A percentile compares a stretch with the other conserved stretches of the same genome.
phyloP scores from a whole-genome alignment of 2,329 filamentous ascomycete genomes.

The Neurospora sp. region DNA sequence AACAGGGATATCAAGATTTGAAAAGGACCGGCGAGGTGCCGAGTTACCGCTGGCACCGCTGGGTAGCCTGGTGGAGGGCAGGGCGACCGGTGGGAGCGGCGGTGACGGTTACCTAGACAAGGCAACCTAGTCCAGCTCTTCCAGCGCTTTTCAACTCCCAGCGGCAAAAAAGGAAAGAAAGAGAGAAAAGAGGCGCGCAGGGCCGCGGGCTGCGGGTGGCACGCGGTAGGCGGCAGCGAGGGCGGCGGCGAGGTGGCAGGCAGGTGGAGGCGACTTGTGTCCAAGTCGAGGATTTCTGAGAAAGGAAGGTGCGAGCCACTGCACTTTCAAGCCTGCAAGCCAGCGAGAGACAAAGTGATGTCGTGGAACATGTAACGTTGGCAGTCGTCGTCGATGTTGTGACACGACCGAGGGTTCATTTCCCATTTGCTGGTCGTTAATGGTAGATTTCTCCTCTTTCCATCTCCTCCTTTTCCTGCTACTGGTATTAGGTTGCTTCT shows the following conservation, averaged over 20 bases:
- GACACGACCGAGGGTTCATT: neutral
- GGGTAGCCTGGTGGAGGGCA: neutral
- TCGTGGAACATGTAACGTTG: neutral
- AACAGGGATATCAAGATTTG: neutral
- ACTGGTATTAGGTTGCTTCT: neutral
- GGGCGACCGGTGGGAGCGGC: neutral
- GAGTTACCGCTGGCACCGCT: neutral
- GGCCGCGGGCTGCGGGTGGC: neutral
- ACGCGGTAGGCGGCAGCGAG: neutral
- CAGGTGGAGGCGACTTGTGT: neutral
- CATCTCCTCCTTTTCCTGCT: neutral
- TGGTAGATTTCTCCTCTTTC: neutral
- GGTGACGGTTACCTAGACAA: neutral
- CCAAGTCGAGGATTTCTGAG: neutral
- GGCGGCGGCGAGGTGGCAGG: neutral
- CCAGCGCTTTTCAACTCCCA: neutral
- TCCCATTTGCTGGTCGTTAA: neutral
- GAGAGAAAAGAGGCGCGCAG: neutral
- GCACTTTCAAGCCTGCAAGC: neutral
- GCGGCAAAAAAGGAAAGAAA: neutral
- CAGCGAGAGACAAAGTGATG: neutral
- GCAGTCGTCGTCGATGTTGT: neutral
- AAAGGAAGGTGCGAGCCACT: neutral
- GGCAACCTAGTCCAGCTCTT: neutral
- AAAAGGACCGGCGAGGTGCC: neutral